These are phyloP conservation scores for Celoporthe dispersa DNA, from an alignment of 2,329 filamentous ascomycete species.

Conservation along the genomic window DNA sequence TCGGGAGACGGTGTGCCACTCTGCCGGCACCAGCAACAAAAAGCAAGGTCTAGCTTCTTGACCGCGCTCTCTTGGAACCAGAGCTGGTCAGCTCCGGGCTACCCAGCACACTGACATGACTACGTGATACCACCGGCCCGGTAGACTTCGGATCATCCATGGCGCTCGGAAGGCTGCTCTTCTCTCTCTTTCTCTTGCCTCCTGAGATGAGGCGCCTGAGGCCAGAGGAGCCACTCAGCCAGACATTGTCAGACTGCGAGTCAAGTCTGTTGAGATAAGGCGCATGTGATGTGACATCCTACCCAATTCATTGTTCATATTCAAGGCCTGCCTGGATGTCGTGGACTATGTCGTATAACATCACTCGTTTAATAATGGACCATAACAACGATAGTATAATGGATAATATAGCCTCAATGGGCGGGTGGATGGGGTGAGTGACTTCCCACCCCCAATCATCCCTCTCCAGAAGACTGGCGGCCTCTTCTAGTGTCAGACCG, in stretches of 20 bases:
- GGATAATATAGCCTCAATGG: background rate
- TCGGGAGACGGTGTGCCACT: background rate
- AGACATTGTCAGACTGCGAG: background rate
- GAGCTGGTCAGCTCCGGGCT: background rate
- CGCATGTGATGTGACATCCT: background rate
- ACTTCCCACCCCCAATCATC: conserved; percentile 72
- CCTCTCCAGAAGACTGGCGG: conserved; percentile 69
- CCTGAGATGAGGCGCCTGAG: background rate
- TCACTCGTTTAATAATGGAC: background rate
- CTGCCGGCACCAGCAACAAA: background rate
- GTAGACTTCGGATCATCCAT: background rate
- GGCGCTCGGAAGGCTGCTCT: background rate
- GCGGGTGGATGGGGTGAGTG: conserved; percentile 11
- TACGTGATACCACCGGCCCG: background rate
- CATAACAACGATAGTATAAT: background rate
- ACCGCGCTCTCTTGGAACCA: background rate
- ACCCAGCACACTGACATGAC: background rate
- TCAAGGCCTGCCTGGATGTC: too few species aligned
- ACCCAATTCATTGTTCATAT: too few species aligned
- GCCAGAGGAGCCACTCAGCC: background rate
- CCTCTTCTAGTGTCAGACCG: conserved; percentile 80
- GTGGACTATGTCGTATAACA: background rate
- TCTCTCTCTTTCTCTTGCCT: background rate
- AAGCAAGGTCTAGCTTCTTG: background rate
- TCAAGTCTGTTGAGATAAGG: background rate